Evolutionary conservation across 2,329 filamentous ascomycete genomes (phyloP).

Genomic region (Sclerotiophoma versabilis): DNA sequence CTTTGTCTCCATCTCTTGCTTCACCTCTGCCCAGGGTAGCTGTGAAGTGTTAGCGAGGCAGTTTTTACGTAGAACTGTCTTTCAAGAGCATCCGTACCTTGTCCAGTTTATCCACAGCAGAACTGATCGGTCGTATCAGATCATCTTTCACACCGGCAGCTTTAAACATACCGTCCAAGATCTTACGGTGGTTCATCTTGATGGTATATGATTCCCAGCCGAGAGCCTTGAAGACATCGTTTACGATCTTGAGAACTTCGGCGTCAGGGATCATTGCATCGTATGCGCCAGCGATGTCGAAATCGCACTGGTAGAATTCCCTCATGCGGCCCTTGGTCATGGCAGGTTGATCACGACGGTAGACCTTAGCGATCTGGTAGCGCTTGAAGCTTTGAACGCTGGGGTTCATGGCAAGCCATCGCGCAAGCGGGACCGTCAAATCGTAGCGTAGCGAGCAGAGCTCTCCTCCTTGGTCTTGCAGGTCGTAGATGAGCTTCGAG

Average conservation of each 20-base stretch:
- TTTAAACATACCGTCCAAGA: constrained; percentile 89
- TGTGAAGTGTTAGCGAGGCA: constrained; percentile 28
- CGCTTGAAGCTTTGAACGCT: constrained; percentile 84
- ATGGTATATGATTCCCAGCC: constrained; percentile 81
- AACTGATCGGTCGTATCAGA: constrained; percentile 88
- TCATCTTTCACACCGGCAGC: constrained; percentile 88
- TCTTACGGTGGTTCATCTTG: constrained; percentile 94
- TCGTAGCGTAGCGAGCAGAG: constrained; percentile 85
- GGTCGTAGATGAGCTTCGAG: constrained; percentile 89
- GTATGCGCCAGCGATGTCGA: constrained; percentile 85
- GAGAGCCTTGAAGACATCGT: constrained; percentile 83
- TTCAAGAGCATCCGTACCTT: constrained; percentile 61
- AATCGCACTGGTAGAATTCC: constrained; percentile 97
- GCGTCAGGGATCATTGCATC: constrained; percentile 93
- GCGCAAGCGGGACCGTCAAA: constrained; percentile 86
- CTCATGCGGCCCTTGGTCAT: constrained; percentile 93
- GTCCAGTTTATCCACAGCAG: constrained; percentile 94
- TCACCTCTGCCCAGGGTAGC: constrained; percentile 83
- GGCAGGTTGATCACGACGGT: constrained; percentile 75
- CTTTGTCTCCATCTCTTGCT: constrained; percentile 94
- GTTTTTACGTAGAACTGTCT: background rate
- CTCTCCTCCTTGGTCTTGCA: constrained; percentile 87
- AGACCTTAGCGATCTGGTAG: constrained; percentile 95
- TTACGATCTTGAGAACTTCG: constrained; percentile 83
- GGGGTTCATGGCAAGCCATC: constrained; percentile 92